These are phyloP conservation scores for Pilobolus umbonatus DNA, from an alignment of 192 early-diverging fungal genomes.

Conservation along the genomic window DNA sequence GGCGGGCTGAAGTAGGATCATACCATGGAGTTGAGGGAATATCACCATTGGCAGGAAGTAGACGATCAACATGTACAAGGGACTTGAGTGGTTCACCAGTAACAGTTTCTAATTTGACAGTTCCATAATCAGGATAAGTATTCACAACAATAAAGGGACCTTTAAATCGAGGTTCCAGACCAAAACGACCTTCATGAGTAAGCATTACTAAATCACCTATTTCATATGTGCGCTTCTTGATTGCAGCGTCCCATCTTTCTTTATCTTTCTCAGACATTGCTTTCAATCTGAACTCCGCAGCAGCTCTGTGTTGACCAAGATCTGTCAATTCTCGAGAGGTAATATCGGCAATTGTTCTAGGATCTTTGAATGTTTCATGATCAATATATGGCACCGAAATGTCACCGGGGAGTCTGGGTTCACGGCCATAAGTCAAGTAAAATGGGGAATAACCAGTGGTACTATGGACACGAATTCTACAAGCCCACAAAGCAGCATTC, in stretches of 20 bases:
- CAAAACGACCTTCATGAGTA: not conserved
- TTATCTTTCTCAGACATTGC: slow-evolving; percentile 7
- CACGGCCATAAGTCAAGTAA: slow-evolving; percentile 20
- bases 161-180: slow-evolving; percentile 8
- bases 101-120: not conserved
- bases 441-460: slow-evolving; percentile 12
- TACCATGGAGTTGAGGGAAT: not conserved
- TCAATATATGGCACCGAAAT: slow-evolving; percentile 11
- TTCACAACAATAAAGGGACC: slow-evolving; percentile 1
- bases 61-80: slow-evolving; percentile 1
- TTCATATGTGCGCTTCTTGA: slow-evolving; percentile 2
- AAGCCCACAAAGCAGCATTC: slow-evolving; percentile 5
- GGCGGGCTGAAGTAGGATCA: not conserved
- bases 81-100: slow-evolving; percentile 6
- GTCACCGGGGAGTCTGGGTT: slow-evolving; percentile 19
- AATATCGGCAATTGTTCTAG: not conserved
- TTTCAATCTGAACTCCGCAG: not conserved
- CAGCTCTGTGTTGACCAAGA: slow-evolving; percentile 5
- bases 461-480: slow-evolving; percentile 1
- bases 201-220: slow-evolving; percentile 5
- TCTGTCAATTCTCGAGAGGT: not conserved
- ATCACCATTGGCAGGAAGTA: not conserved
- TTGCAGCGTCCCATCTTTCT: slow-evolving; percentile 6
- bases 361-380: not conserved
- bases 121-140: not conserved